Percentiles rank a stretch among this genome's conserved stretches.
phyloP scores from a whole-genome alignment of 768 basidiomycete genomes.

The Hypsizygus marmoreus region DNA sequence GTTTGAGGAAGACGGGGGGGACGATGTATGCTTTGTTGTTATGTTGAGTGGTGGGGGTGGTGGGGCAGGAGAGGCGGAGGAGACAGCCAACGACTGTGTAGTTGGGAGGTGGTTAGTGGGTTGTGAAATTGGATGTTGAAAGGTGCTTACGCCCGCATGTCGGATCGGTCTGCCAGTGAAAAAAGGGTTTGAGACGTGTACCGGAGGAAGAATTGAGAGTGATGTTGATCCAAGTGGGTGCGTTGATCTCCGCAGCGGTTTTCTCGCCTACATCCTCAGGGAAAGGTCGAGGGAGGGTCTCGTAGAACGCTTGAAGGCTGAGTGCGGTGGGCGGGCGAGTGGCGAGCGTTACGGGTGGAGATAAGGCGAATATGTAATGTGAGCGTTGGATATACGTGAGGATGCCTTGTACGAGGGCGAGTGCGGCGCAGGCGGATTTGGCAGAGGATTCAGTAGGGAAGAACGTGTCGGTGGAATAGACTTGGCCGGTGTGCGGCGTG shows the following conservation, averaged over 20 bases:
- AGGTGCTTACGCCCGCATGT: conserved; percentile 30
- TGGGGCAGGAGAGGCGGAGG: conserved; percentile 59
- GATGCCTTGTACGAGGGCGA: too few relatives aligned
- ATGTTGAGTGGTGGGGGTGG: conserved; percentile 49
- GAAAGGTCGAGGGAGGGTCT: conserved; percentile 66
- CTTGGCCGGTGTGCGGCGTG: too few relatives aligned
- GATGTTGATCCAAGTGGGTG: too few relatives aligned
- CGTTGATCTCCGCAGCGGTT: conserved; percentile 53
- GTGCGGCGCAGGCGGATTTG: too few relatives aligned
- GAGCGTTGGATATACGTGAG: too few relatives aligned
- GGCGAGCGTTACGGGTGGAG: too few relatives aligned
- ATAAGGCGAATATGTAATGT: too few relatives aligned
- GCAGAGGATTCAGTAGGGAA: too few relatives aligned
- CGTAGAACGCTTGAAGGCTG: conserved; percentile 60
- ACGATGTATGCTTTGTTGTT: conserved; percentile 61
- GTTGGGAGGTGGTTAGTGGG: conserved; percentile 41
- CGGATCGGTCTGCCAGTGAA: conserved; percentile 44
- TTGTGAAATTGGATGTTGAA: too few relatives aligned
- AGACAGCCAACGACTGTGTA: conserved; percentile 46
- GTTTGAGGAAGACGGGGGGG: conserved; percentile 62
- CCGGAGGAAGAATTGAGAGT: conserved; percentile 53
- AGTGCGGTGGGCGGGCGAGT: conserved; percentile 21
- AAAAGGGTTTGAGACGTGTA: conserved; percentile 48
- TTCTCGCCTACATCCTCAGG: conserved; percentile 52
- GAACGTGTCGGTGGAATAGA: too few relatives aligned